Evolutionary conservation across 345 rosid species (phyloP), one percentile per base, ranked within the genome.

Genomic region (Eucalyptus globulus): DNA sequence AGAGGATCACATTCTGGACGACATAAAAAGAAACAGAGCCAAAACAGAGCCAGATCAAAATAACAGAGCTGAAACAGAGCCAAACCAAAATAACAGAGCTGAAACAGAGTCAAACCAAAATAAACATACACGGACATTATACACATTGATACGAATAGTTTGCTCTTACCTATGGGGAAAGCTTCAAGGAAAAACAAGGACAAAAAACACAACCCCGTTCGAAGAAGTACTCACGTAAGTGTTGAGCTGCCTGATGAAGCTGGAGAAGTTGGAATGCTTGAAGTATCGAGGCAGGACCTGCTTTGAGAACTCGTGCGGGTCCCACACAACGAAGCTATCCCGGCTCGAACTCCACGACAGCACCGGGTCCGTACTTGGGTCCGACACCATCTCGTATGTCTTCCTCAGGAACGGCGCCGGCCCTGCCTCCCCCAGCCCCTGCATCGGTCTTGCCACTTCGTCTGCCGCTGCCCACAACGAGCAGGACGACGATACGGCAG

Each of bases 231-330:
- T 92, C 81, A 94, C 97, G 86, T 93, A 95, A 53, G 96, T 93
- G 90, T 95, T 94, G 89, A 95, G 94, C 89, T 95, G 97, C 80
- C 97, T 93, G 87, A 95, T 86, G 88, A 95, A 95, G 91, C 96
- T 95, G 40, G 97, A 93, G 92, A 95, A 95, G 69, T 95, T 95
- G 44, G 87, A 93, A 93, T 95, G 97, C 90, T 95, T 95, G 92
- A 95, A 95, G 92, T 92, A 93, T 90, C 92, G 93, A 2, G 96
- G 97, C 45, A 95, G 95, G 7, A 95, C 90, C 53, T 37, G 81
- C 80, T 89, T 91, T 0, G 95, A 91, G 91, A 95, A 92, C 86
- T 88, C 87, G 50, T 91, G 90, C 43, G 91, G 87, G 87, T 95
- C 94, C 97, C 94, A 94, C 26, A 95, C 93, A 19, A 94, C 91